Evolutionary conservation across 2,329 filamentous ascomycete genomes (phyloP), one percentile per base, ranked within the genome.

Genomic region (Aureobasidium sp.): DNA sequence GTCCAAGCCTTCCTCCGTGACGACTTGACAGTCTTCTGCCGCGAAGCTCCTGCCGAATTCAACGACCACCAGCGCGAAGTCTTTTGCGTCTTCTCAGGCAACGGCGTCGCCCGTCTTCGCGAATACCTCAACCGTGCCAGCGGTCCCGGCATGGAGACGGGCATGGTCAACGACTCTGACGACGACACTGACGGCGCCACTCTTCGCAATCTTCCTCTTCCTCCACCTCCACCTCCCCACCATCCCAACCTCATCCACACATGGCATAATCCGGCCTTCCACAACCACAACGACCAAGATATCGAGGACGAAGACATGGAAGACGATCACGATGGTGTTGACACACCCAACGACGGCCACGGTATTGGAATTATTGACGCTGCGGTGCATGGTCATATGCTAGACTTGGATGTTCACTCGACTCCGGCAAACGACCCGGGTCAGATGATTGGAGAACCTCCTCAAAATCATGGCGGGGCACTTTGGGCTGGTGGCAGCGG

Each of bases 71-170:
- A 99, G 74, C 86, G 94, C 65, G 88, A 93, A 58, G 91, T 97
- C 8, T 99, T 99, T 73, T 99, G 94, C 71, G 94, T 99, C 60
- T 99, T 99, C 74, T 97, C 92, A 1, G 93, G 94, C 6, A 82
- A 84, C 29, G 92, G 92, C 61, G 93, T 99, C 1, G 79, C 80
- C 45, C 84, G 84, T 44, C 84, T 99, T 29, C 87, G 93, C 45
- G 82, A 87, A 31, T 89, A 91, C 71, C 81, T 99, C 42, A 95
- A 91, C 66, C 75, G 76, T 12, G 44, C 57, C 12, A 59, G 49
- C 42, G 62, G 63, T 36, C 44, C 47, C 42, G 56, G 56, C 17
- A 15, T 59, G n/a, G 55, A 63, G 8, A 51, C 61, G 5, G 53
- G 52, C 17, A 55, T 59, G 37, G 52, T 48, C 37, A 63, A 49